Conservation (phyloP, 176 grass and related monocot genomes). For the Puccinellia tenuiflora region DNA sequence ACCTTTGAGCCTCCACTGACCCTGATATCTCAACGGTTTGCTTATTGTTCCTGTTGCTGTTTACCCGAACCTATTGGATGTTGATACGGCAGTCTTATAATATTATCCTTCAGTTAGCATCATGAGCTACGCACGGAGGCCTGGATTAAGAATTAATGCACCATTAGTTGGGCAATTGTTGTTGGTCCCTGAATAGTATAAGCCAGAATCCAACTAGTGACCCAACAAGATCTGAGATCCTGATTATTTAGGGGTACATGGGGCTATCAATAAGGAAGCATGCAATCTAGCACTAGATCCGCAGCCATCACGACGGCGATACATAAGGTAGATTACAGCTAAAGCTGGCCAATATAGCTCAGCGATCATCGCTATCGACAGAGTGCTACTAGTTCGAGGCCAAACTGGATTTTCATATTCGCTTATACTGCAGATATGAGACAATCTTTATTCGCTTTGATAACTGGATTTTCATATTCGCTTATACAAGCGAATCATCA, state of each 20-base stretch:
- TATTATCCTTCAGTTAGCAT: not conserved
- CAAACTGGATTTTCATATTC: not conserved
- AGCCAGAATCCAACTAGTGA: slow-evolving; percentile 25
- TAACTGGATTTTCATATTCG: too few species aligned
- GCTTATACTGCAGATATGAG: not conserved
- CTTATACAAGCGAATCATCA: too few species aligned
- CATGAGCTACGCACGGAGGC: not conserved
- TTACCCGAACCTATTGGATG: not conserved
- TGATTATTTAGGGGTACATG: slow-evolving; percentile 14
- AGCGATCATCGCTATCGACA: not conserved
- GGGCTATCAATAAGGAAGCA: slow-evolving; percentile 9
- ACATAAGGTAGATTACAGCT: not conserved
- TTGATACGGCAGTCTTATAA: slow-evolving; percentile 4
- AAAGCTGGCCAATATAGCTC: slow-evolving; percentile 4
- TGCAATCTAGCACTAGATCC: slow-evolving; percentile 45
- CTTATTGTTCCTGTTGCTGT: not conserved
- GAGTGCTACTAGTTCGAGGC: not conserved
- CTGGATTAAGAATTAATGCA: slow-evolving; percentile 7
- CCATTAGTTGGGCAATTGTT: slow-evolving; percentile 29
- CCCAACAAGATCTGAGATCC: slow-evolving; percentile 31
- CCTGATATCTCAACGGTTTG: not conserved
- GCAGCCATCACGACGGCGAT: not conserved
- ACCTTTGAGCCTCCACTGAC: not conserved
- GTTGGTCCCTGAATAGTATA: slow-evolving; percentile 35
- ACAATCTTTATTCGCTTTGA: too few species aligned